Conservation (phyloP, 2,329 filamentous ascomycete species). For the Biscogniauxia marginata region DNA sequence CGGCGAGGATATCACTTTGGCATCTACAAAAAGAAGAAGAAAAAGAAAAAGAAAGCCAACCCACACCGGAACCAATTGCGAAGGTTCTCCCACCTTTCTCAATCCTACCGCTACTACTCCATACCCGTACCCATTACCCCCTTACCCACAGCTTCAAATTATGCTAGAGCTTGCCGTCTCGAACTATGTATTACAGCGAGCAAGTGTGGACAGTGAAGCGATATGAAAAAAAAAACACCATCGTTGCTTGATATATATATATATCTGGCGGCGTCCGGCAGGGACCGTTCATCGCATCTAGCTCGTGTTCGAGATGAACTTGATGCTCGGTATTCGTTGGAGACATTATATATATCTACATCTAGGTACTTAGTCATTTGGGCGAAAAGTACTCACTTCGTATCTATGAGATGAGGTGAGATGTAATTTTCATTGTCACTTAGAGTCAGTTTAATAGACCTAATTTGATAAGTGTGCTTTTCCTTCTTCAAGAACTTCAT, state of each 20-base stretch:
- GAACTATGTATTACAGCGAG: constrained; percentile 49
- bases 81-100: too few relatives aligned
- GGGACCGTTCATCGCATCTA: constrained; percentile 18
- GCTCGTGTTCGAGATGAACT: constrained; percentile 19
- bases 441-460: too few relatives aligned
- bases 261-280: constrained; percentile 25
- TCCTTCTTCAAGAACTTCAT: too few relatives aligned
- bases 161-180: constrained; percentile 67
- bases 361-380: too few relatives aligned
- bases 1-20: too few relatives aligned
- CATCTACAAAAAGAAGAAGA: too few relatives aligned
- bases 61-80: too few relatives aligned
- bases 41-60: too few relatives aligned
- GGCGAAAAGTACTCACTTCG: too few relatives aligned
- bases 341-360: constrained; percentile 22
- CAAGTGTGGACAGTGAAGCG: constrained; percentile 72
- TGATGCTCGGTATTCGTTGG: constrained; percentile 31
- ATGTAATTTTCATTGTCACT: too few relatives aligned
- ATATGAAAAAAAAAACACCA: constrained; percentile 52
- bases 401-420: too few relatives aligned
- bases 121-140: neutral
- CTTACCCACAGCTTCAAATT: constrained; percentile 51
- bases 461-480: too few relatives aligned
- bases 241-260: constrained; percentile 20
- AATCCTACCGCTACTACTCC: neutral